Evolutionary conservation across 73 alveolate species (phyloP).

Genomic region (Tetrahymena thermophila): DNA sequence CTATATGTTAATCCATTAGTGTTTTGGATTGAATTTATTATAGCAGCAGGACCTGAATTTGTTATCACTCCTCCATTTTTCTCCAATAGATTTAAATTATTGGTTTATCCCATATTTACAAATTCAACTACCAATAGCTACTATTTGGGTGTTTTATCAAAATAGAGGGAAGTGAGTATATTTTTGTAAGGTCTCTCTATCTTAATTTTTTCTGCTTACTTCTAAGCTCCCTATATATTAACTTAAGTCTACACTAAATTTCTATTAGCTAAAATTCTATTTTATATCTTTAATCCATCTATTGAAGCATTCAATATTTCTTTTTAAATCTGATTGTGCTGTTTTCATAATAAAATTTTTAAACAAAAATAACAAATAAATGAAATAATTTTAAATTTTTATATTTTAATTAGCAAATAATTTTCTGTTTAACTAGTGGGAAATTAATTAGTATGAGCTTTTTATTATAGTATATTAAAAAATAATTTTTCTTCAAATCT

Average conservation of each 20-base stretch:
- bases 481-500: no score
- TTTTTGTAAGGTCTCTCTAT: background rate
- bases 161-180: background rate
- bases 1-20: background rate
- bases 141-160: background rate
- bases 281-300: background rate
- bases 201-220: background rate
- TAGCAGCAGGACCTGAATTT: background rate
- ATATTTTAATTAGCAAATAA: no score
- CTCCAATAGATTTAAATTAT: background rate
- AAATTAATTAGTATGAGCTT: no score
- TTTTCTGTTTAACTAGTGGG: no score
- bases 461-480: no score
- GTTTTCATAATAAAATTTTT: background rate
- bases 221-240: background rate
- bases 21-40: background rate
- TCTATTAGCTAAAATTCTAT: background rate
- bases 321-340: background rate
- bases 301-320: background rate
- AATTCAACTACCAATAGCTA: background rate
- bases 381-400: no score
- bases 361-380: background rate
- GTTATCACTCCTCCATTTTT: background rate
- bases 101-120: background rate
- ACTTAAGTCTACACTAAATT: background rate